Base-by-base conservation (phyloP, 768 basidiomycete species). In the Termitomyces sp. region DNA sequence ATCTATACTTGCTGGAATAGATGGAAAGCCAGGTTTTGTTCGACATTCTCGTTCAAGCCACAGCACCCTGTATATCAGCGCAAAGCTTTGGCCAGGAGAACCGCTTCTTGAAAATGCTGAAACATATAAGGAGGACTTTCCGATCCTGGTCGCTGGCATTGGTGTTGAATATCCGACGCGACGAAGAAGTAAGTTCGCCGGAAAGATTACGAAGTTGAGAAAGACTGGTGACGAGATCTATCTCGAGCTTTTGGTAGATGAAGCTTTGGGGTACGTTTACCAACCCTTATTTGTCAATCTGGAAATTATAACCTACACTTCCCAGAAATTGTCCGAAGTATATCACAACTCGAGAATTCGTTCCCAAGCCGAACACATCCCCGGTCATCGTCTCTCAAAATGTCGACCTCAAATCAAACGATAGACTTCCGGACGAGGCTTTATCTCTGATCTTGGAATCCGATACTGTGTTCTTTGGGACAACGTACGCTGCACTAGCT, bases 311-410 rank as follows among this genome's bases (percentile, higher is more conserved):
- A 20, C 45, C 0, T 10, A 3, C 5, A 41, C 22, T 40, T 5
- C 38, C 3, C 18, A 86, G 86, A 46, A 86, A 86, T 57, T 87
- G 85, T 64, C 86, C 86, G 11, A 88, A 87, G 63, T 88, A 88
- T 58, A 87, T 87, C 63, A 84, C 77, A 51, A 65, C 79, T 40
- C 79, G 84, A 13, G 74, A 83, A 13, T 70, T 87, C 9, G 64
- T 71, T n/a, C 71, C 83, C 1, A 67, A 76, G 58, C 65, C 74
- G 0, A 56, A 72, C 20, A 73, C 75, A 2, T 57, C 66, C n/a
- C 77, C 83, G 0, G 64, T 56, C 3, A 66, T 86, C 22, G 62
- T 63, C 1, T 62, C 79, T 55, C 64, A 74, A 52, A 58, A 68
- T 3, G 61, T 67, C 1, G 57, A 75, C 18, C 56, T 86, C 4